Conservation (phyloP, 805 yeast genomes). For the Alloascoidea africana region DNA sequence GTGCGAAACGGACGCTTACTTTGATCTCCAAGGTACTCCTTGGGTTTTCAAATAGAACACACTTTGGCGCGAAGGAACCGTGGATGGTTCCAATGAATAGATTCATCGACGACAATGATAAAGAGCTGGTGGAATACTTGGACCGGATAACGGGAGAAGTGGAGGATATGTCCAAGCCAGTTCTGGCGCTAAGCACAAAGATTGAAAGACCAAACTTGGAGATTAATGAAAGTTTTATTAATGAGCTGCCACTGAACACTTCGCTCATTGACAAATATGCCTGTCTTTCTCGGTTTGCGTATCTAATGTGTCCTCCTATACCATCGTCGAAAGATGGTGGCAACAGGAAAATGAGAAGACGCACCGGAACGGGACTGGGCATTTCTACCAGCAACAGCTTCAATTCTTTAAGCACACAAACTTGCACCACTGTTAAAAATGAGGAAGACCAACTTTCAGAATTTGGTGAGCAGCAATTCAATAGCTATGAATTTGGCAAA, state of each 20-base stretch:
- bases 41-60: constrained; percentile 62
- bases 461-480: constrained; percentile 29
- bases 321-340: too few relatives aligned
- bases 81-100: constrained; percentile 56
- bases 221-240: not conserved
- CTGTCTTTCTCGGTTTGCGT: not conserved
- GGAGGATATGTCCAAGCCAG: not conserved
- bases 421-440: too few relatives aligned
- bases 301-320: too few relatives aligned
- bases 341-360: too few relatives aligned
- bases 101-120: constrained; percentile 43
- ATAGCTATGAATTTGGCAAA: constrained; percentile 36
- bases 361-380: too few relatives aligned
- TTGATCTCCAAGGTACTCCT: constrained; percentile 66
- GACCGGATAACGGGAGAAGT: not conserved
- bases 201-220: not conserved
- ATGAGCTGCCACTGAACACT: not conserved
- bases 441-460: too few relatives aligned
- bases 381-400: too few relatives aligned
- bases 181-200: not conserved
- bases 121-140: constrained; percentile 39
- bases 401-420: too few relatives aligned
- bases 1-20: constrained; percentile 63
- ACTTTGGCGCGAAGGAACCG: constrained; percentile 74
- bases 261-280: not conserved